A percentile compares a stretch with the other conserved stretches of the same genome.
Conservation (phyloP, 257 asterid species). For the Ocimum tenuiflorum region DNA sequence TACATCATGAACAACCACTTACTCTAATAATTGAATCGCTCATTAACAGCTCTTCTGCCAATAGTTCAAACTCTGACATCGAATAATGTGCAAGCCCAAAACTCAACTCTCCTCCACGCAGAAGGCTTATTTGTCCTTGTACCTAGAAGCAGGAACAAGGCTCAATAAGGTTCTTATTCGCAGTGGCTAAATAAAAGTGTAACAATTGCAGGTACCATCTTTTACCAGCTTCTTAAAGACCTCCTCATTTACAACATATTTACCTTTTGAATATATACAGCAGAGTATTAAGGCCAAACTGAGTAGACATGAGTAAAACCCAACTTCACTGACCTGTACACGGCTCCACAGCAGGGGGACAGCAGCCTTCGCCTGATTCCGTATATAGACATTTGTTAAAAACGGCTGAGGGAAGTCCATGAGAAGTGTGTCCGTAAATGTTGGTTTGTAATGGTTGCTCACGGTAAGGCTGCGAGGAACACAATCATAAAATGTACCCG, state of each 20-base stretch:
- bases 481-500: constrained; percentile 91
- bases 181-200: not conserved
- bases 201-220: constrained; percentile 3
- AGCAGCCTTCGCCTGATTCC: constrained; percentile 82
- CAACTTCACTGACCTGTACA: constrained; percentile 60
- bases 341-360: constrained; percentile 99
- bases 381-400: constrained; percentile 73
- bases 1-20: constrained; percentile 18
- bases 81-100: constrained; percentile 89
- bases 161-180: constrained; percentile 19
- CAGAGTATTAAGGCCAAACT: not conserved
- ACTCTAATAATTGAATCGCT: constrained; percentile 86
- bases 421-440: constrained; percentile 85
- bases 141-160: constrained; percentile 44
- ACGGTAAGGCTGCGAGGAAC: constrained; percentile 95
- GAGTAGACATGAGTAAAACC: not conserved
- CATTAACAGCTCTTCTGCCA: constrained; percentile 97
- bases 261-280: not conserved
- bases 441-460: constrained; percentile 68
- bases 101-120: constrained; percentile 68
- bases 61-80: constrained; percentile 90
- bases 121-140: constrained; percentile 93
- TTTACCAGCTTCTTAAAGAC: constrained; percentile 9
- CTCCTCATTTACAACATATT: not conserved
- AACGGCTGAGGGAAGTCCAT: constrained; percentile 92